A percentile compares a stretch with the other conserved stretches of the same genome.
Conservation (phyloP, 2,329 filamentous ascomycete genomes). For the Trichoderma sp. region DNA sequence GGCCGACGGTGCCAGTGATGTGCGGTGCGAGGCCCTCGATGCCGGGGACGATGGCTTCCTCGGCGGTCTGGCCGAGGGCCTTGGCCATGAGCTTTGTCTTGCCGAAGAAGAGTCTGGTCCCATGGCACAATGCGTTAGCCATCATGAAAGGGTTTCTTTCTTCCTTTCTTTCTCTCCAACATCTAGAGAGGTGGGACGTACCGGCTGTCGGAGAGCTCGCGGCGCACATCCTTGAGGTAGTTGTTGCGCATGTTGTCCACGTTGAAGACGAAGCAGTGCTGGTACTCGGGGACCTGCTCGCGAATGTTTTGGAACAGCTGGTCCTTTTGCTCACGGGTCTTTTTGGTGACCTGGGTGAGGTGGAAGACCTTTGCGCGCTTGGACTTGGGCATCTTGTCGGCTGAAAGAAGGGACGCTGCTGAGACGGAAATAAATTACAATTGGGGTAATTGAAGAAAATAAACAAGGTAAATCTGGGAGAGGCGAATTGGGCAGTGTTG, state of each 20-base stretch:
- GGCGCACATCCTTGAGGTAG: slow-evolving; percentile 85
- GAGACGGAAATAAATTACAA: not conserved
- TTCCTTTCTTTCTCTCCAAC: no score
- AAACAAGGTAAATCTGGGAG: not conserved
- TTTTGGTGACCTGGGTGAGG: slow-evolving; percentile 88
- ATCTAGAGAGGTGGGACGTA: slow-evolving; percentile 41
- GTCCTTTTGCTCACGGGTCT: slow-evolving; percentile 86
- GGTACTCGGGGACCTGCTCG: slow-evolving; percentile 77
- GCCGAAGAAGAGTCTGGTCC: slow-evolving; percentile 83
- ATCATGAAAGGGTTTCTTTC: not conserved
- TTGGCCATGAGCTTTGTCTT: slow-evolving; percentile 99
- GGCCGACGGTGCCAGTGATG: slow-evolving; percentile 78
- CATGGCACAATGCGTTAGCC: not conserved
- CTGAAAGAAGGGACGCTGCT: slow-evolving; percentile 18
- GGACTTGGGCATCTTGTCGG: slow-evolving; percentile 81
- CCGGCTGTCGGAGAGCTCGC: slow-evolving; percentile 81
- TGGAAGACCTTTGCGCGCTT: slow-evolving; percentile 88
- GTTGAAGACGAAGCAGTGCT: slow-evolving; percentile 88
- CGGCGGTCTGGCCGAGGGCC: slow-evolving; percentile 75
- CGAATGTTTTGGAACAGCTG: slow-evolving; percentile 86
- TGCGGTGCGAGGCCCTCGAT: slow-evolving; percentile 66
- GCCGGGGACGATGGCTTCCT: slow-evolving; percentile 77
- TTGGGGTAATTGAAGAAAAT: not conserved
- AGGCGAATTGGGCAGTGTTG: not conserved
- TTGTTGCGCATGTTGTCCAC: slow-evolving; percentile 99